phyloP scores from a whole-genome alignment of 192 early-diverging fungal genomes.

The Rhizoclosmatium sp. region DNA sequence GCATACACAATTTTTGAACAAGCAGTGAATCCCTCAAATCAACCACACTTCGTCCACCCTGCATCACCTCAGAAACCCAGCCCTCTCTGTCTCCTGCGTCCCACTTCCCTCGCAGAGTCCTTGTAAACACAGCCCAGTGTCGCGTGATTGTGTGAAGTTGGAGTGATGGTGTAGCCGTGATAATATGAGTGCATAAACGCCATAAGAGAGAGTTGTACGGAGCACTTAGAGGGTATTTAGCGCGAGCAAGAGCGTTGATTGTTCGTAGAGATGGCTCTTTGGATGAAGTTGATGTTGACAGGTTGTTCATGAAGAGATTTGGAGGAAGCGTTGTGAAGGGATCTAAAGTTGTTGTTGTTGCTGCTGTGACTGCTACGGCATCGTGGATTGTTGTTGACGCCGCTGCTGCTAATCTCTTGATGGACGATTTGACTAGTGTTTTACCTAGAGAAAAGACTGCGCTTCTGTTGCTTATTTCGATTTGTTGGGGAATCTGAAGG shows the following conservation, averaged over 20 bases:
- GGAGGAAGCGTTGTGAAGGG: slow-evolving; percentile 6
- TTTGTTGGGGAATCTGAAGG: too few relatives aligned
- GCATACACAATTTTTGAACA: slow-evolving; percentile 51
- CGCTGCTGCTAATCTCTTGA: slow-evolving; percentile 26
- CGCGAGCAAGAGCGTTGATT: slow-evolving; percentile 15
- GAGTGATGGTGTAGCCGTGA: not conserved
- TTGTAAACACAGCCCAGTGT: slow-evolving; percentile 4
- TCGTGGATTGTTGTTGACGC: slow-evolving; percentile 16
- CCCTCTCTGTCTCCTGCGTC: not conserved
- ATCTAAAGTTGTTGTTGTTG: not conserved
- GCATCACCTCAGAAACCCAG: not conserved
- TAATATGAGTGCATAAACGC: slow-evolving; percentile 20
- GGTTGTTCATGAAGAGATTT: not conserved
- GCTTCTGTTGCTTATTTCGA: not conserved
- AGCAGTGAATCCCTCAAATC: slow-evolving; percentile 45
- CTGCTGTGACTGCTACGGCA: not conserved
- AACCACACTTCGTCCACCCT: slow-evolving; percentile 23
- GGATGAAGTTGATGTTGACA: not conserved
- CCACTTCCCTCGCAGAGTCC: slow-evolving; percentile 11
- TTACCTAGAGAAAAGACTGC: not conserved
- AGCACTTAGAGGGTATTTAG: not conserved
- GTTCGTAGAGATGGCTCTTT: slow-evolving; percentile 14
- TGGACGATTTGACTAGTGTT: slow-evolving; percentile 13
- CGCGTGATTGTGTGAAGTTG: not conserved
- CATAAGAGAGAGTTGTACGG: slow-evolving; percentile 20